Evolutionary conservation across 139 green algal genomes (phyloP).

Genomic region (Volvox reticuliferus): DNA sequence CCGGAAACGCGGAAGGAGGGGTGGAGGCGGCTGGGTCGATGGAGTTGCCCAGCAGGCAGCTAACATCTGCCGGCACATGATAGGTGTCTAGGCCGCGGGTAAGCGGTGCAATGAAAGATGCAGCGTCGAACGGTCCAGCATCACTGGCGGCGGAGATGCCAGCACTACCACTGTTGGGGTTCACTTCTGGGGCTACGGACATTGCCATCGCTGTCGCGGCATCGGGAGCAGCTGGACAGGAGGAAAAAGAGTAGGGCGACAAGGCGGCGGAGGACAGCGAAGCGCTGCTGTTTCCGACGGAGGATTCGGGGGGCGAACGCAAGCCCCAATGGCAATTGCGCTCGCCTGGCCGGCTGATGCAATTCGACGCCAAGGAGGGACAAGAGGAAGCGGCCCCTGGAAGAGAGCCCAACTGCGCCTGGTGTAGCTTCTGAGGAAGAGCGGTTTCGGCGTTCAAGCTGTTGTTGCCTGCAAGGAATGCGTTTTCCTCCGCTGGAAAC

Average conservation of each 20-base stretch:
- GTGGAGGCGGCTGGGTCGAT: background rate
- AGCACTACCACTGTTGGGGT: background rate
- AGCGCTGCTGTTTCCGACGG: background rate
- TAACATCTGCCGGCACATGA: background rate
- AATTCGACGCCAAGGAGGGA: background rate
- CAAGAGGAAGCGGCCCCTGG: background rate
- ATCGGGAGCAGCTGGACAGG: background rate
- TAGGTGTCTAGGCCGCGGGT: background rate
- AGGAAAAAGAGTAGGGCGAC: background rate
- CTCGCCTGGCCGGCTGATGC: background rate
- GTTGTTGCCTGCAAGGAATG: background rate
- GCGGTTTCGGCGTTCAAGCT: background rate
- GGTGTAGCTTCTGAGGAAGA: background rate
- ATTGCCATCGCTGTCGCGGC: background rate
- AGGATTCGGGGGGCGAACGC: background rate
- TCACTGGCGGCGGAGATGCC: background rate
- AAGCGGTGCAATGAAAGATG: background rate
- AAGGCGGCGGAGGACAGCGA: background rate
- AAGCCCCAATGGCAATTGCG: background rate
- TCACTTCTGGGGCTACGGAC: background rate
- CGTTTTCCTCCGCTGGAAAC: no score
- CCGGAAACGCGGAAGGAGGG: background rate
- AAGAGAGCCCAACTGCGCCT: background rate
- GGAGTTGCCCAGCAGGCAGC: background rate
- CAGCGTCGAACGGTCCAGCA: background rate